Conservation (phyloP, 2,329 filamentous ascomycete genomes). For the Hypoxylon sp. region DNA sequence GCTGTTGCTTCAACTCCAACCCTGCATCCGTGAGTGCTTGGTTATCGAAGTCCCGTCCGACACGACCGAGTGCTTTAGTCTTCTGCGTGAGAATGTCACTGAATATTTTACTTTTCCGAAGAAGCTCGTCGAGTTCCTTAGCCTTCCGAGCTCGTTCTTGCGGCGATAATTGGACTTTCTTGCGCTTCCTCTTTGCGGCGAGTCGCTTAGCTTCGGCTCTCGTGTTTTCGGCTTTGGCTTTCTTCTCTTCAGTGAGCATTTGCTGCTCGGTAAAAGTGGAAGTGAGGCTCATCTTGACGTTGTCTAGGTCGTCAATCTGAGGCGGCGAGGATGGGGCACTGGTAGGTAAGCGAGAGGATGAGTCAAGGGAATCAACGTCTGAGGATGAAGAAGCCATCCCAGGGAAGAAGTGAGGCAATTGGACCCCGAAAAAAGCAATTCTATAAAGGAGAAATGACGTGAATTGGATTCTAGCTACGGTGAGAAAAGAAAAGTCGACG, state of each 20-base stretch:
- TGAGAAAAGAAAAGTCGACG: constrained; percentile 23
- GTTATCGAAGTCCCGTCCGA: constrained; percentile 72
- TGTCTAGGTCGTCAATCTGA: constrained; percentile 24
- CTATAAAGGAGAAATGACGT: constrained; percentile 9
- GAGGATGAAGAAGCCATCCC: constrained; percentile 45
- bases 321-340: constrained; percentile 50
- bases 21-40: constrained; percentile 74
- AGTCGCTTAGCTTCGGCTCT: constrained; percentile 63
- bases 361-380: constrained; percentile 36
- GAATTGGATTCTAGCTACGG: not conserved
- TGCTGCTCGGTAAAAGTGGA: constrained; percentile 53
- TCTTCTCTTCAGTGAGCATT: constrained; percentile 62
- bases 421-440: constrained; percentile 23
- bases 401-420: constrained; percentile 8
- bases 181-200: constrained; percentile 57
- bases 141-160: constrained; percentile 71
- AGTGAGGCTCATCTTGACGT: constrained; percentile 46
- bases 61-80: constrained; percentile 73
- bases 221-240: constrained; percentile 63
- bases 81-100: constrained; percentile 75
- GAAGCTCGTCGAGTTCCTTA: constrained; percentile 70
- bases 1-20: constrained; percentile 86
- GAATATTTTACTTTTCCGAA: constrained; percentile 72
- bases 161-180: constrained; percentile 65
- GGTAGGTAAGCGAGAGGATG: constrained; percentile 42